Base-by-base conservation (phyloP, 2,329 filamentous ascomycete species). In the Ceratocystis cacaofunesta region DNA sequence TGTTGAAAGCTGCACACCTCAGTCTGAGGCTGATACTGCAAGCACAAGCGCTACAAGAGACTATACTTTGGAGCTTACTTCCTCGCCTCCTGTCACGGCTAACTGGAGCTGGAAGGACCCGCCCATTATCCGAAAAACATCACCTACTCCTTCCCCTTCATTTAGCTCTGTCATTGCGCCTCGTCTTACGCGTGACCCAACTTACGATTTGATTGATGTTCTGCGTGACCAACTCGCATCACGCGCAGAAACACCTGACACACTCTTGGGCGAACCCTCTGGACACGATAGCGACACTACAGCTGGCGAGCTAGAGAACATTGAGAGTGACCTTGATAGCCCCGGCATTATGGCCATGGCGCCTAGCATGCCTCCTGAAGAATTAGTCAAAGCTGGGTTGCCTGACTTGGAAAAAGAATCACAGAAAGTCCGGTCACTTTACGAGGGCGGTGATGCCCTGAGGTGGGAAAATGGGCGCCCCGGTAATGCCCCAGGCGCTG, bases 351-450 rank as follows among this genome's bases (percentile, higher is more conserved):
- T 25, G n/a, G n/a, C 46, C 19, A 64, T 28, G 32, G 25, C 62
- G 28, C 50, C 48, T n/a, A 64, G 28, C 66, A 70, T 73, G 41
- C 69, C 75, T 65, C 79, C 80, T 69, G 78, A 77, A 73, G 80
- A 82, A 70, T 78, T 77, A 69, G 73, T 83, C 71, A 75, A 83
- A 73, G 76, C 80, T 70, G 75, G 76, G 19, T 25, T 67, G 46
- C 66, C 66, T 73, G 81, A 83, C 70, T 74, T 80, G 71, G 81
- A 84, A 77, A 80, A 80, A 76, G 82, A 85, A 76, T 85, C 82
- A 76, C 80, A 82, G 81, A 84, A 84, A 79, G 82, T 85, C 79
- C 83, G 82, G 79, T 84, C 81, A 75, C 82, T 85, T 76, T 85
- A 85, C 78, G 78, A 80, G 76, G 77, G 78, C 72, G 78, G 78